Base-by-base conservation (phyloP, 202 grass and related monocot genomes). In the Miscanthus sacchariflorus region DNA sequence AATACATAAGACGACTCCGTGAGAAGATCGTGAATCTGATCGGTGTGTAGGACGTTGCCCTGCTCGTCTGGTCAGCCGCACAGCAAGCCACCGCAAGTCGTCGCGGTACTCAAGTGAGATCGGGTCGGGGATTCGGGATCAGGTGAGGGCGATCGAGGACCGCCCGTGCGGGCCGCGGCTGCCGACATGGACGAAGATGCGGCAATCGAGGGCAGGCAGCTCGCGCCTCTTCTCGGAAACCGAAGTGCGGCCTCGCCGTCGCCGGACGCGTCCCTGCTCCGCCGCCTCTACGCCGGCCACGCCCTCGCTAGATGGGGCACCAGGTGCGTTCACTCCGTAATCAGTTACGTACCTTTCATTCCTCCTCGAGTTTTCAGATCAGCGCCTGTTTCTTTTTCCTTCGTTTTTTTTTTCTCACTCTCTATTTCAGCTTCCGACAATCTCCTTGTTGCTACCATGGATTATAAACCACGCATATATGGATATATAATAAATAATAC, bases 261-360 rank as follows among this genome's bases (percentile, higher is more conserved):
- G 54, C 82, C 84, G 18, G 36, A 91, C 13, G 72, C 27, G n/a
- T 81, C 84, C 2, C 81, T 93, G 67, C 78, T 95, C 78, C 88
- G 81, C 19, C 81, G 89, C 59, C 88, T 95, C 87, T 95, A 93
- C 61, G 68, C 81, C 61, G 93, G 89, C 24, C 93, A 95, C 78
- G 90, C 89, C 68, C 91, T 95, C 33, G 88, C 91, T 7, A 87
- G 91, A 91, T 95, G 93, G 93, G 84, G 89, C 64, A 89, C 93
- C 38, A 95, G 93, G 93, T 95, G 38, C 33, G 50, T 18, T 25
- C 48, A 12, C 7, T 82, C 12, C 15, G 4, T 8, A 10, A 28
- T 40, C 69, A 45, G 71, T 46, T 12, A 4, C 3, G 72, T 49
- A 2, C 43, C 43, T 49, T 45, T 9, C 45, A 1, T 33, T 10